A percentile compares a stretch with the other conserved stretches of the same genome.
Evolutionary conservation across 108 stramenopile genomes (phyloP).

Genomic region (Skeletonema menzelii): DNA sequence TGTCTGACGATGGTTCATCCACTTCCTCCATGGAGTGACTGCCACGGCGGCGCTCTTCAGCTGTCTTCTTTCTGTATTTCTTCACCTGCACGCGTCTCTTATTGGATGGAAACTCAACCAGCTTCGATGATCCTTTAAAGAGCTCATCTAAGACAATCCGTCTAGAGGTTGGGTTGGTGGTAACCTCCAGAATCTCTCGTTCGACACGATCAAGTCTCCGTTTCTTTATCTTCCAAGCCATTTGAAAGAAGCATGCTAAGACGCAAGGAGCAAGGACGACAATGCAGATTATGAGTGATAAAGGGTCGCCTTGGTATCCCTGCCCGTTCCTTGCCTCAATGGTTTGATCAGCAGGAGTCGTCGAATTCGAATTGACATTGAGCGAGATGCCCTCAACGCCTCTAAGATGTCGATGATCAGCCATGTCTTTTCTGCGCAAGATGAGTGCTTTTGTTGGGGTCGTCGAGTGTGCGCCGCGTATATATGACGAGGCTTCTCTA

Average conservation of each 20-base stretch:
- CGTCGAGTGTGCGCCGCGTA: too few relatives aligned
- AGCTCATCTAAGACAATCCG: constrained; percentile 29
- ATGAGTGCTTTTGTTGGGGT: too few relatives aligned
- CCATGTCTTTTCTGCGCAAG: too few relatives aligned
- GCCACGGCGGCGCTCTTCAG: background rate
- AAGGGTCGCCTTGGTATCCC: background rate
- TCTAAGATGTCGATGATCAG: constrained; percentile 7
- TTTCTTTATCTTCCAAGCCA: constrained; percentile 5
- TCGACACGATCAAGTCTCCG: constrained; percentile 11
- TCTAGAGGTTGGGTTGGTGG: constrained; percentile 25
- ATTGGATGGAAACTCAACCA: constrained; percentile 5
- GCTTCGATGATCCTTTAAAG: constrained; percentile 12
- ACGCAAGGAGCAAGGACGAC: constrained; percentile 28
- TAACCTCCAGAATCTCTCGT: constrained; percentile 26
- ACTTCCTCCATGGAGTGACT: background rate
- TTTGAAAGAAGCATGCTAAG: constrained; percentile 12
- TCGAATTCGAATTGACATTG: background rate
- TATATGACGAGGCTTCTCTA: too few relatives aligned
- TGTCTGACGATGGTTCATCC: background rate
- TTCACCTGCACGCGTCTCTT: constrained; percentile 18
- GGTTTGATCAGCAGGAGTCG: background rate
- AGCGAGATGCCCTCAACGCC: background rate
- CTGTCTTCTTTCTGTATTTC: constrained; percentile 18
- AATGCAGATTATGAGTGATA: background rate
- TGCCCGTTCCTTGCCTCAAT: background rate